Evolutionary conservation across 352 stramenopile species (phyloP).

Genomic region (Pilasporangium apinafurcum): DNA sequence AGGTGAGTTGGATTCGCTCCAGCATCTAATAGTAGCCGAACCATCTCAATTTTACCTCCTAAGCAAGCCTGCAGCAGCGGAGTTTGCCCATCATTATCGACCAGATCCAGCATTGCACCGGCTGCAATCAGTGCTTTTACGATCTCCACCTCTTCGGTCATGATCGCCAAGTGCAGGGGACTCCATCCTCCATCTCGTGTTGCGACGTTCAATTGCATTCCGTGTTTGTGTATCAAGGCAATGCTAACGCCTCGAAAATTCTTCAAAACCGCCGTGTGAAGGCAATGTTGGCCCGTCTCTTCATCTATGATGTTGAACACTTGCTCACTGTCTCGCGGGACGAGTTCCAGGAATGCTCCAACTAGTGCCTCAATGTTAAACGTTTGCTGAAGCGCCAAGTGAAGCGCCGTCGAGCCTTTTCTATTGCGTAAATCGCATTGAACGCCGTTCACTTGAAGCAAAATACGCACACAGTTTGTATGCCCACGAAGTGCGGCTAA

Average conservation of each 20-base stretch:
- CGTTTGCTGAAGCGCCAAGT: slow-evolving; percentile 48
- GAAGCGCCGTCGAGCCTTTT: slow-evolving; percentile 44
- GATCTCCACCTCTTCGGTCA: slow-evolving; percentile 41
- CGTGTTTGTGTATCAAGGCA: slow-evolving; percentile 28
- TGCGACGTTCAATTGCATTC: slow-evolving; percentile 36
- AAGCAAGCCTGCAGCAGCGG: slow-evolving; percentile 53
- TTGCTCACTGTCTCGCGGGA: slow-evolving; percentile 4
- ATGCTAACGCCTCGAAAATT: slow-evolving; percentile 43
- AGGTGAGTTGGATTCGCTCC: slow-evolving; percentile 56
- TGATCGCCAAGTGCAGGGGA: slow-evolving; percentile 56
- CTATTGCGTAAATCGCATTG: slow-evolving; percentile 17
- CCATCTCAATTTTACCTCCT: slow-evolving; percentile 35
- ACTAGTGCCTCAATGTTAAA: slow-evolving; percentile 64
- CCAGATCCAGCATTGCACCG: slow-evolving; percentile 46
- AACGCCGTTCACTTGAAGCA: slow-evolving; percentile 19
- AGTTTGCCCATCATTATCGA: slow-evolving; percentile 60
- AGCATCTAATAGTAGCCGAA: slow-evolving; percentile 31
- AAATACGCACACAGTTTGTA: slow-evolving; percentile 21
- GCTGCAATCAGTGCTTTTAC: slow-evolving; percentile 33
- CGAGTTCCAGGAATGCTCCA: slow-evolving; percentile 23
- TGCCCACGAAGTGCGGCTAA: slow-evolving; percentile 35
- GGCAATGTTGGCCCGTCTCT: slow-evolving; percentile 28
- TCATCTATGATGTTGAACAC: slow-evolving; percentile 44
- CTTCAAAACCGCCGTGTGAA: slow-evolving; percentile 62
- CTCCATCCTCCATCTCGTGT: slow-evolving; percentile 46